phyloP scores from a whole-genome alignment of 441 rosid genomes.

The Corymbia citriodora region DNA sequence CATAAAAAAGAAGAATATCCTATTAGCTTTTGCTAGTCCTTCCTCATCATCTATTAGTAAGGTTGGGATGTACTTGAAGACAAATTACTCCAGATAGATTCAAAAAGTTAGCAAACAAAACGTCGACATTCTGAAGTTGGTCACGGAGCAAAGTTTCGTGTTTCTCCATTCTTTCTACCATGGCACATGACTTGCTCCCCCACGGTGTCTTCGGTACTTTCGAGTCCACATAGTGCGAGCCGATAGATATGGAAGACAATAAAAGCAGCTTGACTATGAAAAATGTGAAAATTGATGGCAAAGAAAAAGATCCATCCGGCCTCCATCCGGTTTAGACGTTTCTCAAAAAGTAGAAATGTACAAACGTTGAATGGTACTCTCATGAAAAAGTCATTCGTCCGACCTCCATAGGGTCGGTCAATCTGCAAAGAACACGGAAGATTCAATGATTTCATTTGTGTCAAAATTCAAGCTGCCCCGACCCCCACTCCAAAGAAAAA shows the following conservation, averaged over 20 bases:
- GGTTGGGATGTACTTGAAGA: background rate
- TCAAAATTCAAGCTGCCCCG: background rate
- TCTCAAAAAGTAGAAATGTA: background rate
- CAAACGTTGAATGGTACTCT: background rate
- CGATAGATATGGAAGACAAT: background rate
- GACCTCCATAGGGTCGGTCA: background rate
- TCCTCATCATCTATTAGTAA: rapidly evolving
- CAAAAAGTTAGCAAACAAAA: background rate
- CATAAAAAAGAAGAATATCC: too few species aligned
- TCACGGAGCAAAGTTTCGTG: background rate
- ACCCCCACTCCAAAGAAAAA: background rate
- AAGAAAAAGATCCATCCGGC: background rate
- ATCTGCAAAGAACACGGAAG: background rate
- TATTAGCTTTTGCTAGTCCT: too few species aligned
- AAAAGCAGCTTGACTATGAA: background rate
- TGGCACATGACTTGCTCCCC: background rate
- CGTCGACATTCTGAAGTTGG: background rate
- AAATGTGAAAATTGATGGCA: background rate
- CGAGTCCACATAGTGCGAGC: background rate
- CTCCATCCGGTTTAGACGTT: background rate
- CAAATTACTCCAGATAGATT: background rate
- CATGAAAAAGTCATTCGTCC: background rate
- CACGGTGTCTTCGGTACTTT: background rate
- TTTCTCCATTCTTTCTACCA: background rate
- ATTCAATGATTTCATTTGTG: background rate